phyloP scores from a whole-genome alignment of 495 filamentous ascomycete genomes.

The Daldinia concentrica region DNA sequence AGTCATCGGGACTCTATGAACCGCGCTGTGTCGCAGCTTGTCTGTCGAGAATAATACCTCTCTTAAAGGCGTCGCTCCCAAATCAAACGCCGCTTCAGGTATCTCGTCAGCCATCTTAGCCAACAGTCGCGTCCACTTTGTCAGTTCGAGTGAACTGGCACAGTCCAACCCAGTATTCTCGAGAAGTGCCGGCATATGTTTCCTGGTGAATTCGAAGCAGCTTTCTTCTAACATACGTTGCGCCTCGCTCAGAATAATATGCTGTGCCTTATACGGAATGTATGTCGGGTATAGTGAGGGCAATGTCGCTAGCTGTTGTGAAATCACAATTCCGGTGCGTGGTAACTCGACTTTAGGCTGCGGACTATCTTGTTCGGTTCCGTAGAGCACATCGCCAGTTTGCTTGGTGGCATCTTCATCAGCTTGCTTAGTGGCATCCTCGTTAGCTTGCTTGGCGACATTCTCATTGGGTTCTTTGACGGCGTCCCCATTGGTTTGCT shows the following conservation, averaged over 20 bases:
- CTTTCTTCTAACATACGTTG: slow-evolving; percentile 53
- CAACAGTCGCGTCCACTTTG: slow-evolving; percentile 48
- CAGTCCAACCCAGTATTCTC: slow-evolving; percentile 48
- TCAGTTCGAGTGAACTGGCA: slow-evolving; percentile 53
- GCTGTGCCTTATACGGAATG: slow-evolving; percentile 55
- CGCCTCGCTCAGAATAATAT: slow-evolving; percentile 50
- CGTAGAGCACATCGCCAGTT: slow-evolving; percentile 2
- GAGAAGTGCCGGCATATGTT: slow-evolving; percentile 49
- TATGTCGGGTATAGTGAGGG: slow-evolving; percentile 52
- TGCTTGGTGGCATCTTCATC: neutral
- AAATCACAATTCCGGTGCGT: slow-evolving; percentile 12
- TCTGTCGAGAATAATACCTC: slow-evolving; percentile 44
- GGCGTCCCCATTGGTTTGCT: neutral
- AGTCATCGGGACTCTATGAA: slow-evolving; percentile 49
- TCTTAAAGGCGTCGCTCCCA: slow-evolving; percentile 22
- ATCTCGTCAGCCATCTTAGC: slow-evolving; percentile 42
- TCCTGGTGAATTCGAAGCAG: slow-evolving; percentile 52
- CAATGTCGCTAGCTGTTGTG: slow-evolving; percentile 6
- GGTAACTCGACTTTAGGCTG: slow-evolving; percentile 3
- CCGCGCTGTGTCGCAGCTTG: slow-evolving; percentile 49
- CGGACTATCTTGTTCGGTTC: neutral
- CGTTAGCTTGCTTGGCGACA: neutral
- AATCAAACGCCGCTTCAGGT: slow-evolving; percentile 31
- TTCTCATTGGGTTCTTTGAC: too few relatives aligned
- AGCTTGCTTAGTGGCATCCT: slow-evolving; percentile 1